A percentile compares a stretch with the other conserved stretches of the same genome.
phyloP scores from a whole-genome alignment of 2,329 filamentous ascomycete species.

The Curvularia spicifera region DNA sequence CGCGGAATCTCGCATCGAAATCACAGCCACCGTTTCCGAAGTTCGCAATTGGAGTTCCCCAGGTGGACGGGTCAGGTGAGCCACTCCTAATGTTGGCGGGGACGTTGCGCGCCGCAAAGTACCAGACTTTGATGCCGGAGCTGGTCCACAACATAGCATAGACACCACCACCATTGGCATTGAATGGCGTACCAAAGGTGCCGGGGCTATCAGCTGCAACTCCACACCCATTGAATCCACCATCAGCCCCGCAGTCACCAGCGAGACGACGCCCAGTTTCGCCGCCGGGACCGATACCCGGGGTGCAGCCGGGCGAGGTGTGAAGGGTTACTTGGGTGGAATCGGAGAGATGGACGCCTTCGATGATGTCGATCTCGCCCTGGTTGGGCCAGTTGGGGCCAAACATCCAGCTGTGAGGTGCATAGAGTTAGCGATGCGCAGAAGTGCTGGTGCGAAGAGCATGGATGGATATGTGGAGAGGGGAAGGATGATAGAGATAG shows the following conservation, averaged over 20 bases:
- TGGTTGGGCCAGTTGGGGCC: constrained; percentile 50
- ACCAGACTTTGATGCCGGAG: constrained; percentile 56
- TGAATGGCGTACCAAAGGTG: constrained; percentile 50
- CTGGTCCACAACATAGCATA: constrained; percentile 53
- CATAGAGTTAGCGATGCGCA: constrained; percentile 9
- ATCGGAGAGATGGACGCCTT: constrained; percentile 49
- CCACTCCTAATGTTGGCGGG: constrained; percentile 52
- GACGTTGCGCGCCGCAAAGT: constrained; percentile 50
- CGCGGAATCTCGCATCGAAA: constrained; percentile 44
- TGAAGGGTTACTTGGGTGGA: constrained; percentile 50
- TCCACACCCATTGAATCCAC: constrained; percentile 45
- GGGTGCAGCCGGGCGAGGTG: constrained; percentile 44
- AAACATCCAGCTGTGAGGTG: constrained; percentile 44
- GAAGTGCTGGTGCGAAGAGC: neutral
- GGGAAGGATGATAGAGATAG: neutral
- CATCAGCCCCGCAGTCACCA: constrained; percentile 47
- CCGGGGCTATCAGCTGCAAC: constrained; percentile 35
- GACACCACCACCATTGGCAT: constrained; percentile 52
- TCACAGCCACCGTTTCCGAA: constrained; percentile 43
- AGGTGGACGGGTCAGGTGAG: constrained; percentile 50
- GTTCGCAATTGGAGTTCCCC: constrained; percentile 52
- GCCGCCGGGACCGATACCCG: constrained; percentile 41
- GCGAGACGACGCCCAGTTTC: constrained; percentile 39
- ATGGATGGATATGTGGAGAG: neutral
- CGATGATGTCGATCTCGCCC: constrained; percentile 47